These are phyloP conservation scores for Penicillium antarcticum DNA, from an alignment of 495 filamentous ascomycete genomes.

Conservation along the genomic window DNA sequence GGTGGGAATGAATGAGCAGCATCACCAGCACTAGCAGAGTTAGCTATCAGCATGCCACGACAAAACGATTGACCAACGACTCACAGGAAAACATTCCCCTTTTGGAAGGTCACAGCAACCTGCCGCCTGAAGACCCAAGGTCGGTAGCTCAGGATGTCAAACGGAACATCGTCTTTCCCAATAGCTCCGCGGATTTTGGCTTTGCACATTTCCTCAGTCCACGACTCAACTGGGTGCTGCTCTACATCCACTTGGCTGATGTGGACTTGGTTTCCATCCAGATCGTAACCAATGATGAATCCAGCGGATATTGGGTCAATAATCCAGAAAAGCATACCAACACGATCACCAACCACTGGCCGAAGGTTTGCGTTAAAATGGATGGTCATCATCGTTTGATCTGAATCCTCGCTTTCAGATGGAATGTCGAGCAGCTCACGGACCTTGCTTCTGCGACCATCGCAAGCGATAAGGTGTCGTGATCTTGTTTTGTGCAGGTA, in stretches of 20 bases:
- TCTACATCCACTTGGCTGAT: conserved; percentile 40
- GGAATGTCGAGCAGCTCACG: conserved; percentile 27
- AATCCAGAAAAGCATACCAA: conserved; percentile 45
- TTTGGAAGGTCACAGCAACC: conserved; percentile 31
- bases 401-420: conserved; percentile 37
- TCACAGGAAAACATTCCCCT: conserved; percentile 35
- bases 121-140: conserved; percentile 41
- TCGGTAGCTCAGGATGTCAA: conserved; percentile 34
- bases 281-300: conserved; percentile 40
- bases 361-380: conserved; percentile 40
- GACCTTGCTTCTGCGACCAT: conserved; percentile 36
- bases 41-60: neutral
- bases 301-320: conserved; percentile 38
- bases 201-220: conserved; percentile 32
- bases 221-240: conserved; percentile 32
- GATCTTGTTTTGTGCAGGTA: conserved; percentile 16
- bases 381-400: conserved; percentile 47
- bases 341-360: conserved; percentile 28
- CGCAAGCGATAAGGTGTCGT: conserved; percentile 32
- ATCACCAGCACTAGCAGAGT: conserved; percentile 46
- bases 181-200: conserved; percentile 32
- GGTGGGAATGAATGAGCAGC: conserved; percentile 39
- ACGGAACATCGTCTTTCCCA: conserved; percentile 24
- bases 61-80: neutral
- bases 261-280: conserved; percentile 35